Base-by-base conservation (phyloP, 2,329 filamentous ascomycete species). In the Neonectria sp. region DNA sequence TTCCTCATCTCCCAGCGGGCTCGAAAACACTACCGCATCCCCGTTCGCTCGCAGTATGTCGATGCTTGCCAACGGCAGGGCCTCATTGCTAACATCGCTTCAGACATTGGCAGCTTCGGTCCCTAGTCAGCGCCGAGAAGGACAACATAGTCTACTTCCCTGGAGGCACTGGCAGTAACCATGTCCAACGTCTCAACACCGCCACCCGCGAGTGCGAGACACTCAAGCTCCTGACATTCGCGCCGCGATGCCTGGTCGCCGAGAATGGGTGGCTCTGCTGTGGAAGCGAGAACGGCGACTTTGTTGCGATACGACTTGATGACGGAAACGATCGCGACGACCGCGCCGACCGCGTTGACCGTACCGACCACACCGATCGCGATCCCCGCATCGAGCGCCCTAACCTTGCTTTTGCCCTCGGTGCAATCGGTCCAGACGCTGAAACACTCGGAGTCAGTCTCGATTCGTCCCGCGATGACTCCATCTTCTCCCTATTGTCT, bases 241-340 rank as follows among this genome's bases (percentile, higher is more conserved):
- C 81, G 74, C 93, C 95, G n/a, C 89, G 93, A 82, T 98, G 95
- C 80, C 89, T 98, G 7, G 92, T 94, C n/a, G 93, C 94, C 8
- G 92, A 91, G 60, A 89, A 93, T 75, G 95, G 95, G 59, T 98
- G 94, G 92, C 88, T 98, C 43, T 97, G 94, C 75, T 93, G 95
- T 53, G 96, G 95, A 53, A 95, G 95, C 66, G 92, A 97, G 75
- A 90, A 90, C 71, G 96, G 96, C 64, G 92, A 97, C 77, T 97
- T 97, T 77, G 91, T 93, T 33, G 91, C 94, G 62, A 92, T 97
- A 75, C 90, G 88, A 72, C 84, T 95, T 15, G 79, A 82, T 60
- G 84, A 84, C 35, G 73, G 74, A 55, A 78, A 73, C 59, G 77
- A 81, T 61, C 62, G 63, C 56, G 68, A 73, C 63, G 70, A 72